phyloP scores from a whole-genome alignment of 2,329 filamentous ascomycete genomes.

The Myrmaecium sp. region DNA sequence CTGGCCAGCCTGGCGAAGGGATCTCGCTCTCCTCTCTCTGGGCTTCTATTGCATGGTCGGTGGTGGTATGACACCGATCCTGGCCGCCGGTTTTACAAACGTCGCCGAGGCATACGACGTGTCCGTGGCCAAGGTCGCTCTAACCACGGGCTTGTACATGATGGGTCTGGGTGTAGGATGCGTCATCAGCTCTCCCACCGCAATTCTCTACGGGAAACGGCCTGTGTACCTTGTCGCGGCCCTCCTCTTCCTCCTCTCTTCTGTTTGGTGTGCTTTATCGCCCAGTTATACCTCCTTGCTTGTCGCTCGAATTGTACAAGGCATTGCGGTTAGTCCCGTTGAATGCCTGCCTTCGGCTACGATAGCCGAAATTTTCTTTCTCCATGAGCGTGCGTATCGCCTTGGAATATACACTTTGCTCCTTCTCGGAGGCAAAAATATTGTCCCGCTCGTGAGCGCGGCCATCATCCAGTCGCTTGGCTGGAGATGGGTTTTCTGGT shows the following conservation, averaged over 20 bases:
- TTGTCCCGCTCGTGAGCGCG: conserved; percentile 75
- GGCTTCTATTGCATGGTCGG: conserved; percentile 89
- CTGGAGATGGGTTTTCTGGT: conserved; percentile 91
- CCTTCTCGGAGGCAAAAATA: conserved; percentile 77
- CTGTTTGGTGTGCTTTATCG: conserved; percentile 75
- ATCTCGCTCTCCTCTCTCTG: conserved; percentile 61
- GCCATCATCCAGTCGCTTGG: conserved; percentile 59
- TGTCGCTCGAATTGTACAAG: conserved; percentile 70
- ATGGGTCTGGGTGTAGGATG: conserved; percentile 76
- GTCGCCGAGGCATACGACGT: conserved; percentile 54
- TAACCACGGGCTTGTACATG: conserved; percentile 90
- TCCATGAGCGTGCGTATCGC: conserved; percentile 84
- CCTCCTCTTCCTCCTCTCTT: conserved; percentile 58
- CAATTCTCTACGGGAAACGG: conserved; percentile 78
- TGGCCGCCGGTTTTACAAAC: conserved; percentile 77
- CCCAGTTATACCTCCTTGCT: conserved; percentile 66
- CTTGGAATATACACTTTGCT: conserved; percentile 87
- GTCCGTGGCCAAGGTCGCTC: conserved; percentile 53
- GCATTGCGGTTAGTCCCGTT: conserved; percentile 73
- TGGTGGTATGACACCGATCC: conserved; percentile 77
- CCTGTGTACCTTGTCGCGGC: conserved; percentile 72
- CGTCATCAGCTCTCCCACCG: conserved; percentile 72
- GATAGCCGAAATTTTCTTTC: conserved; percentile 89
- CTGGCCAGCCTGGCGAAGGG: conserved; percentile 70
- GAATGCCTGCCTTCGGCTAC: conserved; percentile 88